Evolutionary conservation across 1,284 basidiomycete genomes (phyloP), one percentile per base, ranked within the genome.

Genomic region (Ganoderma boninense): DNA sequence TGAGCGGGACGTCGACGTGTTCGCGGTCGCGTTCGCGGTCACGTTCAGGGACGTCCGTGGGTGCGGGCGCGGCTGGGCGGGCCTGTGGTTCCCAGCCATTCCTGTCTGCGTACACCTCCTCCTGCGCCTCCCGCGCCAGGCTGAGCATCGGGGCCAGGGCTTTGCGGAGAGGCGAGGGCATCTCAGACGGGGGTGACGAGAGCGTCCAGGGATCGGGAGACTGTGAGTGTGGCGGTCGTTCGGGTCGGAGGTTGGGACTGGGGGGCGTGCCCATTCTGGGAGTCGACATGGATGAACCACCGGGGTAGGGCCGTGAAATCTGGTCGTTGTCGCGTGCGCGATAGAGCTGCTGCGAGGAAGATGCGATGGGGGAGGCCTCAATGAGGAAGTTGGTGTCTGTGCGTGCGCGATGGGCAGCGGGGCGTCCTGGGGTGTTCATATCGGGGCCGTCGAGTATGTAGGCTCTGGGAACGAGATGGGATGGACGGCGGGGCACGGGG

Each of bases 161-260:
- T 13, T 68, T 60, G 46, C 71, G 69, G 59, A 74, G 66, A 20
- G 73, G 73, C 1, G 71, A 72, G 16, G 73, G 71, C 69, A 72
- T 70, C 40, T 74, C 73, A 23, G 73, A 72, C 26, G 69, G 70
- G 14, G 73, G 73, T 0, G 73, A 72, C 23, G 73, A 74, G 64
- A 74, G 71, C 32, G 68, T 71, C 73, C 73, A 74, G 54, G 65
- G 62, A 63, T 72, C 73, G 4, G 73, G 73, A 4, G 73, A 72
- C n/a, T 69, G 69, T 20, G 73, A 67, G 20, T 70, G 44, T 29
- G 73, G 66, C 8, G 73, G 73, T 16, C 71, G 65, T 54, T 72
- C 71, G 14, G 73, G 73, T n/a, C 66, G 73, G 38, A 72, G 63
- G 38, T 68, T 32, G n/a, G 73, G 73, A 42, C 73, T 74, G 4